Evolutionary conservation across 1,284 basidiomycete species (phyloP).

Genomic region (Tilletia walkeri): DNA sequence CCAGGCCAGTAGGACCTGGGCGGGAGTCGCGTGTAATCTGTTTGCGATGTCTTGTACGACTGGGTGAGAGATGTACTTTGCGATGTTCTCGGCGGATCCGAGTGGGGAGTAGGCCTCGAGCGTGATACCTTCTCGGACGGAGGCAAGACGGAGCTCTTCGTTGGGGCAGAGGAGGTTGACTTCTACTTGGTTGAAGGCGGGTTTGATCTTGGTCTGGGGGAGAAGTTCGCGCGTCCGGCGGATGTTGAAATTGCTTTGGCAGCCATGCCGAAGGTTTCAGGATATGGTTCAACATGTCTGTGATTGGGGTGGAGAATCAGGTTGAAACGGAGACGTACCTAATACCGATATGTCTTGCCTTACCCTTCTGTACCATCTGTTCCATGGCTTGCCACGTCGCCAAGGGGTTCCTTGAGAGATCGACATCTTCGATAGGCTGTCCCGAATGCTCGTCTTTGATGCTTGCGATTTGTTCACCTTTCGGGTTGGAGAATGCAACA

Average conservation of each 20-base stretch:
- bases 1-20: constrained; percentile 46
- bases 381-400: constrained; percentile 48
- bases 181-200: constrained; percentile 50
- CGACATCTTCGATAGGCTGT: constrained; percentile 71
- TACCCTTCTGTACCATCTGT: constrained; percentile 50
- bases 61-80: constrained; percentile 37
- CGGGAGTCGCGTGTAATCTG: constrained; percentile 45
- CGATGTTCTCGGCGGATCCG: constrained; percentile 31
- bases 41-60: constrained; percentile 42
- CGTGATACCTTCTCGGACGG: constrained; percentile 36
- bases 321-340: background rate
- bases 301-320: background rate
- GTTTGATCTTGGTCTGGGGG: constrained; percentile 35
- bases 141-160: constrained; percentile 72
- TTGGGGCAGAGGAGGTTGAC: constrained; percentile 63
- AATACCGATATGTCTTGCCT: constrained; percentile 64
- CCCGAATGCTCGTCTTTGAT: constrained; percentile 16
- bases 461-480: background rate
- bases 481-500: background rate
- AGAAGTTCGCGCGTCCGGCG: constrained; percentile 38
- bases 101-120: constrained; percentile 48
- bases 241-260: constrained; percentile 46
- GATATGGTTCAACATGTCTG: no score
- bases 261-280: no score
- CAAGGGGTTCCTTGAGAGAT: constrained; percentile 41